Percentiles rank a stretch among this genome's conserved stretches.
phyloP scores from a whole-genome alignment of 352 stramenopile species.

The Globisporangium spiculum region DNA sequence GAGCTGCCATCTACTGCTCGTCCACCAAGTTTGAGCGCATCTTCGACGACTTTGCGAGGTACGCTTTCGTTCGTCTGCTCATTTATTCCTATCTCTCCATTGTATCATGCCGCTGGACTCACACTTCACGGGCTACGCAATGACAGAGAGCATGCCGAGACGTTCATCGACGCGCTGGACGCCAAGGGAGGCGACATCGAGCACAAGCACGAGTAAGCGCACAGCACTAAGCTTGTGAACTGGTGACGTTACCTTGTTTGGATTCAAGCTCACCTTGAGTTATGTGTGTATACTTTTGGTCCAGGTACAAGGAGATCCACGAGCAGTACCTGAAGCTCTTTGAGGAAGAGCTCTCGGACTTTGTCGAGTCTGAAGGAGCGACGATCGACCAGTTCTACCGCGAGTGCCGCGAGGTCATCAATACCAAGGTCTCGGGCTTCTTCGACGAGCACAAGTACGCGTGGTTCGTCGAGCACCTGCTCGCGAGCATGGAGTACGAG shows the following conservation, averaged over 20 bases:
- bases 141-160: constrained; percentile 54
- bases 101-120: neutral
- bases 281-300: neutral
- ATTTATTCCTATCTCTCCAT: too few species aligned
- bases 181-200: constrained; percentile 62
- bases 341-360: constrained; percentile 68
- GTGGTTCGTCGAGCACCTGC: constrained; percentile 77
- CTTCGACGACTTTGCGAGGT: constrained; percentile 78
- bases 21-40: constrained; percentile 73
- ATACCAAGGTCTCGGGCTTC: constrained; percentile 58
- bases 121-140: neutral
- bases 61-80: neutral
- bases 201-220: constrained; percentile 69
- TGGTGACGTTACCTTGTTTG: neutral
- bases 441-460: constrained; percentile 69
- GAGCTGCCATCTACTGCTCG: constrained; percentile 64
- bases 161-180: constrained; percentile 61
- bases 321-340: constrained; percentile 75
- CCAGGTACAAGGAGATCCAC: constrained; percentile 73
- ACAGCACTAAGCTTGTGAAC: neutral
- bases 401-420: constrained; percentile 59
- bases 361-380: constrained; percentile 63
- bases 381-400: constrained; percentile 68
- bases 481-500: constrained; percentile 82
- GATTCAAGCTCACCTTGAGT: neutral